These are phyloP conservation scores for Waltiozyma sp. DNA, from an alignment of 1,139 yeast species.

Conservation along the genomic window DNA sequence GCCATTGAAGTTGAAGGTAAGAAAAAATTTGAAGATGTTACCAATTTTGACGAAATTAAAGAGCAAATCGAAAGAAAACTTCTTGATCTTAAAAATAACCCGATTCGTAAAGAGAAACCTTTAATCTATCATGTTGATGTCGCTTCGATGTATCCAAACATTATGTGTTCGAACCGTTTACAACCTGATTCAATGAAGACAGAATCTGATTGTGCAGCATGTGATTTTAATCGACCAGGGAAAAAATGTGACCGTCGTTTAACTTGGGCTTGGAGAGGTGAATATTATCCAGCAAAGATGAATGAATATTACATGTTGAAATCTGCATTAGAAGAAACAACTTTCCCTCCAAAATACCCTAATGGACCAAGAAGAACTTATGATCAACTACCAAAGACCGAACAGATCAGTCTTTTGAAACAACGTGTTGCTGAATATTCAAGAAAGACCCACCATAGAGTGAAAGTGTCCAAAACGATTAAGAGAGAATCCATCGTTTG, in stretches of 20 bases:
- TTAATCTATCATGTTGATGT: constrained; percentile 96
- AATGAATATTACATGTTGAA: constrained; percentile 88
- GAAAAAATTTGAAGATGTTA: constrained; percentile 60
- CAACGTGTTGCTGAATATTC: constrained; percentile 81
- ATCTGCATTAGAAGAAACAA: constrained; percentile 70
- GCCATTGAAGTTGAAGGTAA: constrained; percentile 78
- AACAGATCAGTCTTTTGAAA: constrained; percentile 68
- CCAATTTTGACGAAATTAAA: constrained; percentile 67
- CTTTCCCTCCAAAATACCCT: constrained; percentile 54
- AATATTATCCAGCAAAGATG: constrained; percentile 81
- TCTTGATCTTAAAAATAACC: constrained; percentile 45
- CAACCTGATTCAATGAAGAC: constrained; percentile 98
- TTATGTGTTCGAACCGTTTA: constrained; percentile 92
- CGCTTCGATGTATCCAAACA: constrained; percentile 98
- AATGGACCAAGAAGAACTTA: constrained; percentile 49
- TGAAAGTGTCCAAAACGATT: constrained; percentile 72
- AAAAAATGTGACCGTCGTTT: constrained; percentile 84
- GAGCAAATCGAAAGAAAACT: constrained; percentile 45
- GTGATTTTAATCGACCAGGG: constrained; percentile 95
- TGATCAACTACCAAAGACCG: constrained; percentile 65
- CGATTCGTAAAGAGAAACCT: constrained; percentile 66
- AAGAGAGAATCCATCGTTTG: constrained; percentile 92
- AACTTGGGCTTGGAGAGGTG: constrained; percentile 99
- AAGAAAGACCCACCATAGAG: constrained; percentile 70
- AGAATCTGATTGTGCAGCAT: constrained; percentile 93